These are phyloP conservation scores for Steccherinum ochraceum DNA, from an alignment of 768 basidiomycete species.

Conservation along the genomic window DNA sequence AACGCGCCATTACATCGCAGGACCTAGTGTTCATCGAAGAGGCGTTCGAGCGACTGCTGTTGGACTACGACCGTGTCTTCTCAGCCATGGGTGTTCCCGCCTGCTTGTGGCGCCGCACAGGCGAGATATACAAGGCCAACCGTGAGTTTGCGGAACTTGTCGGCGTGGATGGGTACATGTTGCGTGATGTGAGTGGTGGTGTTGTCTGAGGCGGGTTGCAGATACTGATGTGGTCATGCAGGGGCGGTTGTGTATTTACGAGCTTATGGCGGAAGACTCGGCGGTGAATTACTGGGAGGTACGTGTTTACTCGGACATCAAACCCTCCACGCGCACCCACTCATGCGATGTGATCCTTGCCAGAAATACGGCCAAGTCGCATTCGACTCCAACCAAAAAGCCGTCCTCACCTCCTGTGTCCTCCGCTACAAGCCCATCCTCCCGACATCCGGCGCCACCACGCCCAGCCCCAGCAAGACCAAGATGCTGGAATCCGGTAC, in stretches of 20 bases:
- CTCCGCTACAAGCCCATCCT: constrained; percentile 71
- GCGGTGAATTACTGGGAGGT: constrained; percentile 99
- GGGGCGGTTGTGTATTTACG: constrained; percentile 93
- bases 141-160: constrained; percentile 91
- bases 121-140: constrained; percentile 98
- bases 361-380: constrained; percentile 95
- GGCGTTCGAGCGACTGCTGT: constrained; percentile 89
- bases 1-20: constrained; percentile 25
- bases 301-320: no score
- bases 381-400: constrained; percentile 88
- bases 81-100: constrained; percentile 96
- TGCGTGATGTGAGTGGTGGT: constrained; percentile 65
- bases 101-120: constrained; percentile 93
- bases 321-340: neutral
- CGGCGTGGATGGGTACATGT: constrained; percentile 79
- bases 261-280: constrained; percentile 95
- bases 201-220: neutral
- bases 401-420: constrained; percentile 88
- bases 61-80: constrained; percentile 94
- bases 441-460: constrained; percentile 31
- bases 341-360: neutral
- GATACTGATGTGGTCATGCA: constrained; percentile 21
- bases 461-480: constrained; percentile 14
- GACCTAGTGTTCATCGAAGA: constrained; percentile 98
- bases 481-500: neutral